Base-by-base conservation (phyloP, 345 rosid genomes). In the Mangifera indica region DNA sequence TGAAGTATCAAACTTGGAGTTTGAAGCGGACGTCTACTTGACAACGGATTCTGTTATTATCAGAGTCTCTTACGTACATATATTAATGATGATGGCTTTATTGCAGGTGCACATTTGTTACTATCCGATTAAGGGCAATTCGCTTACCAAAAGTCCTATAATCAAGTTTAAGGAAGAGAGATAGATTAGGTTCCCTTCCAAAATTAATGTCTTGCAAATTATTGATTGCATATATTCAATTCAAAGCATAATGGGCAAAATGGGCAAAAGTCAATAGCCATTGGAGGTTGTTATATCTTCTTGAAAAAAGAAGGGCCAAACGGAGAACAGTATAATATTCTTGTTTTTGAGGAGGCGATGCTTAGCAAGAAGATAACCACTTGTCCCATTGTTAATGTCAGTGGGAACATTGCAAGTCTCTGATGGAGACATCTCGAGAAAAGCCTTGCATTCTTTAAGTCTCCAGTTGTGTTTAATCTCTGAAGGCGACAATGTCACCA, bases 381-480 rank as follows among this genome's bases (percentile, higher is more conserved):
- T 67, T 17, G 80, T 72, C n/a, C 90, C 92, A 10, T 74, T 59
- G 85, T 91, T 89, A 18, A 73, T 81, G 53, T 89, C 88, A 0
- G 87, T 81, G 14, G 91, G 84, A 13, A 80, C 70, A 62, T 77
- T 78, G 70, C 97, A 87, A 37, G 65, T 72, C 17, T 81, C 73
- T 0, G 62, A 46, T 6, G 94, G 91, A 70, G 92, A 84, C 48
- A 75, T 59, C 64, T 86, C 90, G 34, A 86, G 81, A 78, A 85
- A 87, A 22, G 89, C 82, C 62, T 80, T 86, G 80, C 94, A 89
- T 26, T 84, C 84, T 68, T 72, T 83, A 52, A 89, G 65, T 81
- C 52, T 85, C 63, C 62, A 56, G 5, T 72, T 75, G 4, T 74
- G 64, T 52, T 80, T 68, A 14, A 87, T 80, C 73, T 89, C 97